Base-by-base conservation (phyloP, 305 asterid species). In the Fraxinus latifolia region DNA sequence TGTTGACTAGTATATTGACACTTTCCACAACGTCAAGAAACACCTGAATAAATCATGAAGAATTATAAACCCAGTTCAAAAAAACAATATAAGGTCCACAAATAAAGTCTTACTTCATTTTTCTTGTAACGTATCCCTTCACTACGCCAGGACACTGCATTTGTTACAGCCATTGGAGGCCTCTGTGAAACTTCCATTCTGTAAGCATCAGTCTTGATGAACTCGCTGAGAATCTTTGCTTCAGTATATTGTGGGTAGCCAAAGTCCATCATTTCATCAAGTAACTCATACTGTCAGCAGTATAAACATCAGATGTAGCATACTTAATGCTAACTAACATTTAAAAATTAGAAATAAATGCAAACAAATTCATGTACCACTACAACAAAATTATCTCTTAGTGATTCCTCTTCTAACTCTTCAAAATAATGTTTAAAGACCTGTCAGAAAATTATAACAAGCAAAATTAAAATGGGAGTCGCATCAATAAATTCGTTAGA, bases 91-190 rank as follows among this genome's bases (percentile, higher is more conserved):
- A 36, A 4, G 14, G 77, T 42, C 53, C 44, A 60, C 34, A 39
- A 12, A 82, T 76, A 77, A 78, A 88, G 44, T 80, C 89, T 81
- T 81, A 95, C 99, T 88, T 94, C 99, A 89, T 95, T 95, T 86
- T 94, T 95, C 89, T 93, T 94, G 90, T 95, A 92, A 55, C 80
- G 90, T 86, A 95, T 91, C 84, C 99, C 99, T 89, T 95, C 99
- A 44, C 99, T 95, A 79, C 99, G 98, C 99, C 99, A 95, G 0
- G 99, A 95, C 77, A 95, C 99, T 62, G 99, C 99, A 91, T 95
- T 95, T 75, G 99, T 95, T 42, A 95, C 99, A 0, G 99, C 99
- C 98, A 95, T 95, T 47, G 99, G 99, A 86, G 99, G 99, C 86
- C 98, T 93, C 88, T 95, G 99, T 15, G 95, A 55, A 77, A 92